Evolutionary conservation across 1,139 yeast genomes (phyloP), one percentile per base, ranked within the genome.

Genomic region (Lodderomyces theae): DNA sequence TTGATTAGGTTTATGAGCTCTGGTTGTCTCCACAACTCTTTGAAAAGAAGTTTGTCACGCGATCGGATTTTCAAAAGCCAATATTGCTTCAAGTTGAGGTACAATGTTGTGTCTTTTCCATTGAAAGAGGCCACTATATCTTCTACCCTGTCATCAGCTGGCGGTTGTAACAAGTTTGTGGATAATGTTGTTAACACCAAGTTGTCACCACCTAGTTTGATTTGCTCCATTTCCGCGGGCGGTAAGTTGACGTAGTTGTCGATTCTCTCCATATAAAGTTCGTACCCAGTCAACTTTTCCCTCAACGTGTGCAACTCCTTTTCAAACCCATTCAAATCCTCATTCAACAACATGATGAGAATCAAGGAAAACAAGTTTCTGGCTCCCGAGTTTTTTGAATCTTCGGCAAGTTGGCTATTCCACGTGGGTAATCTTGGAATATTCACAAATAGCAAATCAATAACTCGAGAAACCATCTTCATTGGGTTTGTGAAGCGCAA

Each of bases 401-500:
- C 36, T 4, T 49, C 44, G 5, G 42, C 40, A 12, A 37, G 19
- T 11, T 46, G 48, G 26, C 39, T 39, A 12, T 48, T 44, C 28
- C 51, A 51, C 3, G 23, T 31, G 1, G 63, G 57, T 4, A 56
- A 40, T 2, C 55, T 45, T 0, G 77, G 83, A 25, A 95, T 82
- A 51, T 84, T 88, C 16, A 89, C 86, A 61, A 90, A 76, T 47
- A 90, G 78, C 43, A 90, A 58, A 54, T 88, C 96, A 24, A 89
- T 73, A 53, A 89, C 65, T 19, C 85, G 80, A 43, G 89, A 84
- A 64, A 87, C 79, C 30, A 90, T 80, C 38, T 85, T 79, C 62
- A 88, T 79, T 3, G 97, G 97, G 55, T 90, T 90, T 1, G 97
- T 86, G 49, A 82, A 81, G 52, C 80, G 74, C 50, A 90, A 62